phyloP scores from a whole-genome alignment of 768 basidiomycete species.

The Russula virescens region DNA sequence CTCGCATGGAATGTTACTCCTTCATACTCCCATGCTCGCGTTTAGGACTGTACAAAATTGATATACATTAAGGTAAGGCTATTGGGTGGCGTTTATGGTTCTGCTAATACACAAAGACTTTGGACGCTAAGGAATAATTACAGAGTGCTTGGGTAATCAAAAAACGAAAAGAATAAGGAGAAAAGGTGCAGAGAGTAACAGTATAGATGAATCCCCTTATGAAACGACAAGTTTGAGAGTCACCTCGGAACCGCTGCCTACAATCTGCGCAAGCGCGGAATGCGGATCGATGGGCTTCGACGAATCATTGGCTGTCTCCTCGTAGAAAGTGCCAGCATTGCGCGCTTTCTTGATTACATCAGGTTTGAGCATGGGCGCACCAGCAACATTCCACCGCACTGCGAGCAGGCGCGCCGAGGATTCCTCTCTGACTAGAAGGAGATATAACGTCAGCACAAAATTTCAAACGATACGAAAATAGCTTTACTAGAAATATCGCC shows the following conservation, averaged over 20 bases:
- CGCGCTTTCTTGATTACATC: neutral
- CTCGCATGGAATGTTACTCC: no score
- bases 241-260: neutral
- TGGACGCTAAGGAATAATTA: neutral
- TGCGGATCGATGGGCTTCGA: neutral
- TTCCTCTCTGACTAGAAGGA: conserved; percentile 4
- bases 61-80: neutral
- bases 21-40: no score
- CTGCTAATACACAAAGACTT: conserved; percentile 7
- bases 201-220: neutral
- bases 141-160: neutral
- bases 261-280: neutral
- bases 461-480: neutral
- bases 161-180: neutral
- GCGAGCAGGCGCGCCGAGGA: neutral
- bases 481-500: conserved; percentile 1
- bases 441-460: neutral
- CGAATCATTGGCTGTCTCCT: neutral
- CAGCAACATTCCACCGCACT: conserved; percentile 9
- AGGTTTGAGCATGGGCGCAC: neutral
- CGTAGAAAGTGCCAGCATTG: conserved; percentile 5
- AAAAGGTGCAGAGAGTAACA: neutral
- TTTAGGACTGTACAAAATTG: no score
- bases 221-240: conserved; percentile 2
- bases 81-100: neutral